A percentile compares a stretch with the other conserved stretches of the same genome.
phyloP scores from a whole-genome alignment of 2,329 filamentous ascomycete species.

The Ceratocystis huliohia region DNA sequence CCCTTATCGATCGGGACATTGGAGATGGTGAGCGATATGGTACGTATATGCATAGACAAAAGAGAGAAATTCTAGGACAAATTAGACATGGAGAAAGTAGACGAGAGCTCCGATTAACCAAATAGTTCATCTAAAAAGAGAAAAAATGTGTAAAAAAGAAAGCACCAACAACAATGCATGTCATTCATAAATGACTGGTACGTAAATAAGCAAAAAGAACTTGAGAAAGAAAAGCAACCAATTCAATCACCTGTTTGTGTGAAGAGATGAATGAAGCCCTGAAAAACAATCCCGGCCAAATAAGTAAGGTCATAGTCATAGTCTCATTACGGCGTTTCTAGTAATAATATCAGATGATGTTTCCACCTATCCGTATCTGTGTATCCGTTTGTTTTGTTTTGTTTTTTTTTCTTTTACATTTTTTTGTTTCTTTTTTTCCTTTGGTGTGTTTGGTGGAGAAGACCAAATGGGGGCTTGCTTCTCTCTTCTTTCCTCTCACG shows the following conservation, averaged over 20 bases:
- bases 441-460: too few species aligned
- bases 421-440: background rate
- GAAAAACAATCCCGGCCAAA: background rate
- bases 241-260: background rate
- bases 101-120: background rate
- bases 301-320: conserved; percentile 5
- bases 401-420: background rate
- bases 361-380: background rate
- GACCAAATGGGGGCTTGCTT: background rate
- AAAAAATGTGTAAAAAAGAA: background rate
- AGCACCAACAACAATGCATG: background rate
- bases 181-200: conserved; percentile 5
- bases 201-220: background rate
- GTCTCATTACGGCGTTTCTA: conserved; percentile 5
- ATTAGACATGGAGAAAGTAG: background rate
- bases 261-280: background rate
- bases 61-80: background rate
- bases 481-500: background rate
- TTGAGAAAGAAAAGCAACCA: background rate
- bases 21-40: too few species aligned
- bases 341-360: background rate
- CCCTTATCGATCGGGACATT: background rate
- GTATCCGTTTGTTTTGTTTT: background rate
- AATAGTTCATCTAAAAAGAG: background rate
- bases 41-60: background rate